Evolutionary conservation across 1,139 yeast genomes (phyloP).

Genomic region (Geotrichum candidum): DNA sequence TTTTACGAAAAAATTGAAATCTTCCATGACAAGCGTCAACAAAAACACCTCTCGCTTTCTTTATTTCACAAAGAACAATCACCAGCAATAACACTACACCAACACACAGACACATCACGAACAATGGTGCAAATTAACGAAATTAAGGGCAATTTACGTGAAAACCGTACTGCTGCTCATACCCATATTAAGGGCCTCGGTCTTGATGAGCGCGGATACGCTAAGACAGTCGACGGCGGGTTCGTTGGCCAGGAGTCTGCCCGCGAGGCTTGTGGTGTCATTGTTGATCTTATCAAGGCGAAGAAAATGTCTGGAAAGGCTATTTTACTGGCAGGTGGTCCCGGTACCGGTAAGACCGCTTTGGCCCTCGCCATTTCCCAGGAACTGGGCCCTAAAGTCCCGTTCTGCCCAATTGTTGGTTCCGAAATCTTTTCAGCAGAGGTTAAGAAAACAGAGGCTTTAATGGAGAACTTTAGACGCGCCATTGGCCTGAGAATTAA

Average conservation of each 20-base stretch:
- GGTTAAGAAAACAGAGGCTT: conserved; percentile 92
- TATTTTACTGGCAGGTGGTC: conserved; percentile 92
- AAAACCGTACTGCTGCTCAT: conserved; percentile 89
- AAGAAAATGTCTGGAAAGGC: conserved; percentile 96
- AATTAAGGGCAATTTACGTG: conserved; percentile 60
- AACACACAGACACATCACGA: neutral
- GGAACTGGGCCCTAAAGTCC: conserved; percentile 96
- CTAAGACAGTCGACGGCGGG: conserved; percentile 84
- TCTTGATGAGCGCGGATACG: conserved; percentile 81
- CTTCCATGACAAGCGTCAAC: neutral
- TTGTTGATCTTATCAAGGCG: conserved; percentile 88
- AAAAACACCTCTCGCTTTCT: neutral
- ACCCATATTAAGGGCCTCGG: conserved; percentile 96
- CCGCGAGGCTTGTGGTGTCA: conserved; percentile 94
- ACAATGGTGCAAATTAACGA: conserved; percentile 80
- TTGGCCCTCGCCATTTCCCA: conserved; percentile 93
- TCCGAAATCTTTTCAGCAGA: conserved; percentile 94
- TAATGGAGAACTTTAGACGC: conserved; percentile 95
- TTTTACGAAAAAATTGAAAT: neutral
- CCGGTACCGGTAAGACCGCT: conserved; percentile 98
- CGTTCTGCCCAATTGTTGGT: conserved; percentile 97
- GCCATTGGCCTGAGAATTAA: conserved; percentile 94
- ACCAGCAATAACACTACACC: neutral
- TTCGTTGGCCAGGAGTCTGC: conserved; percentile 94
- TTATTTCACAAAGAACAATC: neutral